Percentiles rank a stretch among this genome's conserved stretches.
Conservation (phyloP, 2,329 filamentous ascomycete species). For the Bisporella sp. region DNA sequence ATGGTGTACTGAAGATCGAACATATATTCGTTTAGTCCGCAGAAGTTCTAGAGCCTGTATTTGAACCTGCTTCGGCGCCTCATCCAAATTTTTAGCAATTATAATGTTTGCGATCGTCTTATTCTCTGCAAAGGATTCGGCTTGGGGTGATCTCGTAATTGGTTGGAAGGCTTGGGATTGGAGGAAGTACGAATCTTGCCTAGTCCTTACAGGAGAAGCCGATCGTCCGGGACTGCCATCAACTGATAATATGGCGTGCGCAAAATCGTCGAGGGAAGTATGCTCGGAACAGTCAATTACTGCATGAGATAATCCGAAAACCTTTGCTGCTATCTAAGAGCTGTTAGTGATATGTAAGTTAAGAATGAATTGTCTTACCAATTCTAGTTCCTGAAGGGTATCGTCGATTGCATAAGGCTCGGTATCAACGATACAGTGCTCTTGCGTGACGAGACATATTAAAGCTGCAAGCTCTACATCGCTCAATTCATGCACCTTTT, state of each 20-base stretch:
- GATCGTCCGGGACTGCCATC: constrained; percentile 18
- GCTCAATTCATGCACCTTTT: constrained; percentile 69
- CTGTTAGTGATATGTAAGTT: constrained; percentile 3
- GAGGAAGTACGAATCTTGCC: constrained; percentile 28
- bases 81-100: constrained; percentile 73
- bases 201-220: constrained; percentile 19
- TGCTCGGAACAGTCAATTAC: constrained; percentile 65
- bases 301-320: constrained; percentile 65
- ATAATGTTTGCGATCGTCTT: constrained; percentile 71
- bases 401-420: constrained; percentile 54
- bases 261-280: constrained; percentile 78
- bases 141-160: constrained; percentile 23
- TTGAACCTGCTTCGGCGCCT: constrained; percentile 68
- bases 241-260: constrained; percentile 47
- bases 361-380: constrained; percentile 40
- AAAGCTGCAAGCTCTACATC: constrained; percentile 85
- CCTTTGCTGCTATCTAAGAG: constrained; percentile 55
- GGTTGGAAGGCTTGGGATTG: constrained; percentile 21
- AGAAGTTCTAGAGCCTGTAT: constrained; percentile 75
- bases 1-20: constrained; percentile 63
- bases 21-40: constrained; percentile 70
- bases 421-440: constrained; percentile 86
- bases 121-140: constrained; percentile 33
- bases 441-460: constrained; percentile 70
- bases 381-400: constrained; percentile 65